These are phyloP conservation scores for Saccharomycopsis sp. DNA, from an alignment of 805 yeast species.

Conservation along the genomic window DNA sequence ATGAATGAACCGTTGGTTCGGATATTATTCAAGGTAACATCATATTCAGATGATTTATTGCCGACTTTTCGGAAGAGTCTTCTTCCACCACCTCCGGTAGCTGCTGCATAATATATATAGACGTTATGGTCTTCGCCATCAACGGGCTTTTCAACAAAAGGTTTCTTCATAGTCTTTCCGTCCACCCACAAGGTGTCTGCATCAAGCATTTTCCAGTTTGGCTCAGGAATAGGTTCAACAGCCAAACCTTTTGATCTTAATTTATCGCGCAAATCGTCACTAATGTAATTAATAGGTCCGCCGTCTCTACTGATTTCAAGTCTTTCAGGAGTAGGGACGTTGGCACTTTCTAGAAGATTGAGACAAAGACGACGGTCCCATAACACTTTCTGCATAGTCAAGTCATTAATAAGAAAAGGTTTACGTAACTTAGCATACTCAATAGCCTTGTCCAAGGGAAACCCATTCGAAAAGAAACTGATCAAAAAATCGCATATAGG, in stretches of 20 bases:
- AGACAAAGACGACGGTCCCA: slow-evolving; percentile 96
- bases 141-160: slow-evolving; percentile 97
- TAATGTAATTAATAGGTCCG: slow-evolving; percentile 68
- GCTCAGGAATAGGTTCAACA: slow-evolving; percentile 46
- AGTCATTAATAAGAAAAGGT: slow-evolving; percentile 84
- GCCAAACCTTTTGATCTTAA: slow-evolving; percentile 58
- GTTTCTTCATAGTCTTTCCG: slow-evolving; percentile 69
- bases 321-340: slow-evolving; percentile 87
- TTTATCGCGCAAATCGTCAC: slow-evolving; percentile 55
- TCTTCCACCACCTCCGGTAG: slow-evolving; percentile 97
- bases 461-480: slow-evolving; percentile 91
- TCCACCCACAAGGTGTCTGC: slow-evolving; percentile 76
- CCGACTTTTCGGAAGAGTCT: slow-evolving; percentile 92
- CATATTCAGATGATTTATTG: slow-evolving; percentile 93
- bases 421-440: slow-evolving; percentile 81
- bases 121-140: slow-evolving; percentile 99
- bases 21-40: slow-evolving; percentile 65
- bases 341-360: slow-evolving; percentile 64
- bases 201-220: slow-evolving; percentile 80
- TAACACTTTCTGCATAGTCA: slow-evolving; percentile 84
- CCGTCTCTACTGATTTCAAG: slow-evolving; percentile 93
- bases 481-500: slow-evolving; percentile 96
- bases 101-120: slow-evolving; percentile 79
- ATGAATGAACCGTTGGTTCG: slow-evolving; percentile 88
- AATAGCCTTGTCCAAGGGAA: slow-evolving; percentile 94